Base-by-base conservation (phyloP, 2,329 filamentous ascomycete genomes). In the Nakataea oryzae region DNA sequence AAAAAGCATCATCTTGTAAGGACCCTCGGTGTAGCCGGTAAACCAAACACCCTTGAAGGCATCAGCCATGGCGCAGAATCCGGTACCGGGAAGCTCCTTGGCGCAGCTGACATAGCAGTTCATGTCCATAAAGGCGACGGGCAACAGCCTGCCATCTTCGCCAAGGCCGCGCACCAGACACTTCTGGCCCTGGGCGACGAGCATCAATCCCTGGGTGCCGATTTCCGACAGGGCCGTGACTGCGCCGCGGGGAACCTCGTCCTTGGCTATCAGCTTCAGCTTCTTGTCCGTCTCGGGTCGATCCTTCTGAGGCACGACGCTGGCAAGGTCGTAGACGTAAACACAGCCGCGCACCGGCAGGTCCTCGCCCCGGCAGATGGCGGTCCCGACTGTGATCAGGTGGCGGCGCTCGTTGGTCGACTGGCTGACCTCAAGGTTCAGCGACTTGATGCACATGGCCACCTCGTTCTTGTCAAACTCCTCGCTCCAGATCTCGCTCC, bases 101-200 rank as follows among this genome's bases (percentile, higher is more conserved):
- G 91, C 83, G n/a, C 88, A 86, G 2, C 87, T 90, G 14, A 96
- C 91, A 69, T 96, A 95, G 74, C 90, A 96, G 75, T 91, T 95
- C 86, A 97, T 96, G 70, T 99, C 95, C 81, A 99, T 89, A 71
- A 99, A 99, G 0, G 95, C 95, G 3, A 99, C 93, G 0, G 95
- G 95, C 0, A 97, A 80, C 61, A 97, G 82, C 1, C 90, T 92
- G 0, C 93, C 91, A 71, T 99, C 95, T 73, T 99, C 95, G 73
- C 97, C 97, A 3, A 99, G 81, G 54, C 95, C 95, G 63, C 95
- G 84, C 1, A 99, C 92, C 89, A 99, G 96, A 73, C 92, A 93
- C 75, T 99, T 99, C 70, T 97, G 93, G 0, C 95, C 95, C 71
- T 99, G 95, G 0, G 93, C 92, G 54, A 90, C 90, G 65, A 95